A percentile compares a stretch with the other conserved stretches of the same genome.
Evolutionary conservation across 73 alveolate species (phyloP).

Genomic region (Paramecium sexaurelia): DNA sequence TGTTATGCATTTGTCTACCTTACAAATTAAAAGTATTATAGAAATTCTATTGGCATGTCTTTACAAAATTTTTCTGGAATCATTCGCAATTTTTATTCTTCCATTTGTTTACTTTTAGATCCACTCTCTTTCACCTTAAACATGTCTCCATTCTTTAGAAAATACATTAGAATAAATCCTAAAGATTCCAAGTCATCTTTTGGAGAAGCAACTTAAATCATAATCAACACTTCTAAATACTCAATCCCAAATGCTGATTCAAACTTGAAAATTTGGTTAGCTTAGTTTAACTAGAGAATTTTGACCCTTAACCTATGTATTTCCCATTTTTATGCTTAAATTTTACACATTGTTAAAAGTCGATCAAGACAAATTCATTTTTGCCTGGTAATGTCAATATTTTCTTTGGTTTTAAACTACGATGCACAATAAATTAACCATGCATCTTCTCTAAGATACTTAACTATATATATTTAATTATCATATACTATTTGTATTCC

Average conservation of each 20-base stretch:
- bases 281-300: background rate
- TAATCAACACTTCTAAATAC: conserved; percentile 10
- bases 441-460: conserved; percentile 60
- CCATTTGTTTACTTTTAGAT: conserved; percentile 41
- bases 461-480: background rate
- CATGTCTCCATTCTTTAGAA: conserved; percentile 62
- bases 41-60: conserved; percentile 54
- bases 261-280: conserved; percentile 58
- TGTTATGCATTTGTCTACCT: conserved; percentile 45
- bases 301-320: conserved; percentile 1
- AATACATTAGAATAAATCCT: conserved; percentile 59
- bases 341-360: conserved; percentile 44
- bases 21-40: background rate
- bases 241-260: conserved; percentile 55
- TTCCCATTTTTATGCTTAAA: conserved; percentile 65
- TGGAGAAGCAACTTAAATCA: conserved; percentile 47
- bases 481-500: background rate
- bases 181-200: conserved; percentile 64
- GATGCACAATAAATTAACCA: conserved; percentile 53
- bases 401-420: conserved; percentile 60
- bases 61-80: conserved; percentile 64
- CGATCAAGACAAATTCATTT: conserved; percentile 38
- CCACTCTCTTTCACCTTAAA: background rate
- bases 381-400: background rate
- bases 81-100: conserved; percentile 57